phyloP scores from a whole-genome alignment of 495 filamentous ascomycete species.

The Penicillium samsonianum region DNA sequence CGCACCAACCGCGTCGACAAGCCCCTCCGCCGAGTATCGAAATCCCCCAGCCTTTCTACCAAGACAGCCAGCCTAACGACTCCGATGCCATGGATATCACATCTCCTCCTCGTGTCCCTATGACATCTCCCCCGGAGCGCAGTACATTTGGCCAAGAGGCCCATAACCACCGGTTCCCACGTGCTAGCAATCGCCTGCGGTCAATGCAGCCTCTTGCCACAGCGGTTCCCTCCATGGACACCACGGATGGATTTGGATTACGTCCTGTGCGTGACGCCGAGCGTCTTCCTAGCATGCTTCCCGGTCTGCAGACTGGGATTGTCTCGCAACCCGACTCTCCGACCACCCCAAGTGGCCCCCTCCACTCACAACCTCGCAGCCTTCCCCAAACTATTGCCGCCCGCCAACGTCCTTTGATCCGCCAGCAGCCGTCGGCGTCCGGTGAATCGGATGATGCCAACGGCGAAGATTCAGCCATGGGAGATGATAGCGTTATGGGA shows the following conservation, averaged over 20 bases:
- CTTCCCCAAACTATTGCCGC: constrained; percentile 44
- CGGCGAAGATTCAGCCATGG: constrained; percentile 68
- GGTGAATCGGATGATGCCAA: constrained; percentile 87
- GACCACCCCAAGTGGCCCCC: constrained; percentile 80
- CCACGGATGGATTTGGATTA: constrained; percentile 70
- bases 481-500: constrained; percentile 58
- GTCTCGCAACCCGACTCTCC: constrained; percentile 91
- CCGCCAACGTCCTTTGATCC: constrained; percentile 72
- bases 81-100: constrained; percentile 59
- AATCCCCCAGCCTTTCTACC: constrained; percentile 63
- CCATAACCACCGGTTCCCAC: constrained; percentile 47
- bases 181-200: constrained; percentile 50
- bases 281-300: constrained; percentile 81
- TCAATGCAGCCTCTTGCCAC: constrained; percentile 67
- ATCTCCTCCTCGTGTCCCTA: constrained; percentile 65
- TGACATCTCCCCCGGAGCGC: constrained; percentile 75
- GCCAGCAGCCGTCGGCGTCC: constrained; percentile 82
- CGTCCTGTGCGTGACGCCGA: constrained; percentile 84
- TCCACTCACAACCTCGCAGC: constrained; percentile 47
- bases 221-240: constrained; percentile 71
- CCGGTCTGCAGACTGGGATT: constrained; percentile 67
- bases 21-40: constrained; percentile 73
- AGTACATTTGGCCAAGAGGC: constrained; percentile 61
- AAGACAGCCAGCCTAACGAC: constrained; percentile 48
- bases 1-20: constrained; percentile 59